These are phyloP conservation scores for Exophiala sp. DNA, from an alignment of 2,329 filamentous ascomycete species.

Conservation along the genomic window DNA sequence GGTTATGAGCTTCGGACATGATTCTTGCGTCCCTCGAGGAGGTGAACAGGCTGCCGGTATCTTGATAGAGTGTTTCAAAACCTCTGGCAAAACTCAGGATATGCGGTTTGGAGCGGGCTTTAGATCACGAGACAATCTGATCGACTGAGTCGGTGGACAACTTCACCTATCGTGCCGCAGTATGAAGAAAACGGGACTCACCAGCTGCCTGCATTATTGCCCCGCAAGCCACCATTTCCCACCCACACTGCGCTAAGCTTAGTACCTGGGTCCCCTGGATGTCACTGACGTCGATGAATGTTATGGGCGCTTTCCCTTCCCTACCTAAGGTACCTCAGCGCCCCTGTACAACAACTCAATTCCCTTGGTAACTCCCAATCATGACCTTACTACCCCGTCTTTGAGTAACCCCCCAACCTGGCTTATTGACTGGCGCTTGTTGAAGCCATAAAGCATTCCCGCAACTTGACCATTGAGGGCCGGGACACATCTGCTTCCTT, in stretches of 20 bases:
- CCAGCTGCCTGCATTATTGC: neutral
- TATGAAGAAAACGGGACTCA: neutral
- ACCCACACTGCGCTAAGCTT: conserved; percentile 1
- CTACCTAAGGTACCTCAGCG: neutral
- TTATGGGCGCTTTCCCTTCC: neutral
- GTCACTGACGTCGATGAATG: conserved; percentile 12
- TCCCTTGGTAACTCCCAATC: conserved; percentile 12
- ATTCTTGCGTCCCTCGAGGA: neutral
- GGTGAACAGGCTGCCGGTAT: neutral
- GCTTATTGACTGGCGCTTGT: neutral
- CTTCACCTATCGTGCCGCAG: neutral
- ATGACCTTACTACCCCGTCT: conserved; percentile 3
- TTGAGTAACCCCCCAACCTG: neutral
- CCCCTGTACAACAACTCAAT: neutral
- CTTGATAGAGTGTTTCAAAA: neutral
- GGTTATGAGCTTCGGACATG: conserved; percentile 50
- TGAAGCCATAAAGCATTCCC: conserved; percentile 11
- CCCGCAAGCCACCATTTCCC: neutral
- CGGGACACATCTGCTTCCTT: conserved; percentile 6
- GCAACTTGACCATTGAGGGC: conserved; percentile 12
- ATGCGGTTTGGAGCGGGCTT: neutral
- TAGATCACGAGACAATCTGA: neutral
- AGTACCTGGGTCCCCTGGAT: neutral
- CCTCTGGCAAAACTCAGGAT: neutral
- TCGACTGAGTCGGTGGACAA: neutral